Conservation (phyloP, 371 early-diverging fungal genomes). For the Haplosporangium sp. region DNA sequence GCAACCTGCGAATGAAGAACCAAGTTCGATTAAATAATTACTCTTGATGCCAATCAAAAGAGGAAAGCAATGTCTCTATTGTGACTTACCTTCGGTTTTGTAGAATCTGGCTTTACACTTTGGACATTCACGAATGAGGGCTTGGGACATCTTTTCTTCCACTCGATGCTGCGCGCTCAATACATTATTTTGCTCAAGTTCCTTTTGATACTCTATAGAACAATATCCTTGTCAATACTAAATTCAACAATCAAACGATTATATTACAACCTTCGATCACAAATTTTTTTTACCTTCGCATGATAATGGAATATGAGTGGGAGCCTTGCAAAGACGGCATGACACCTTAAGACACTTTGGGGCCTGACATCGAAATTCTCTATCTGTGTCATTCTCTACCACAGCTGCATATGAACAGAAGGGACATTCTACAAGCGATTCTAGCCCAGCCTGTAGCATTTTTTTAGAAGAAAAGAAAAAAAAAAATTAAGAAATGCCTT, state of each 20-base stretch:
- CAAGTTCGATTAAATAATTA: no score
- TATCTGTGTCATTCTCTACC: slow-evolving; percentile 56
- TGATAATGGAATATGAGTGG: slow-evolving; percentile 59
- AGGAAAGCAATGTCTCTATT: no score
- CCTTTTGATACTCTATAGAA: slow-evolving; percentile 53
- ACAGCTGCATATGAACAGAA: slow-evolving; percentile 63
- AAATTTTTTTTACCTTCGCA: slow-evolving; percentile 56
- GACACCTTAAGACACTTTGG: slow-evolving; percentile 56
- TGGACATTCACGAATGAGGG: slow-evolving; percentile 64
- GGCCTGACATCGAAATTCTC: slow-evolving; percentile 60
- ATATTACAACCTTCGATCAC: background rate
- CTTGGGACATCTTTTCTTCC: slow-evolving; percentile 68
- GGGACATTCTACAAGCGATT: slow-evolving; percentile 60
- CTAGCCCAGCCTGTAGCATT: slow-evolving; percentile 53
- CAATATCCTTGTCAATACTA: background rate
- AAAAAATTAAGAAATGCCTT: background rate
- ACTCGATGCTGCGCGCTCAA: slow-evolving; percentile 57
- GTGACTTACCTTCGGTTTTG: slow-evolving; percentile 51
- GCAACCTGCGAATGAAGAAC: slow-evolving; percentile 37
- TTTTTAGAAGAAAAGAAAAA: background rate
- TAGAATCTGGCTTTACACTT: slow-evolving; percentile 58
- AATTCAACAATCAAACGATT: background rate
- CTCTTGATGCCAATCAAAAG: no score
- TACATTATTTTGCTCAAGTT: slow-evolving; percentile 47
- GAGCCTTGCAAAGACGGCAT: slow-evolving; percentile 59